Conservation (phyloP, 257 asterid genomes). For the Paulownia fortunei region DNA sequence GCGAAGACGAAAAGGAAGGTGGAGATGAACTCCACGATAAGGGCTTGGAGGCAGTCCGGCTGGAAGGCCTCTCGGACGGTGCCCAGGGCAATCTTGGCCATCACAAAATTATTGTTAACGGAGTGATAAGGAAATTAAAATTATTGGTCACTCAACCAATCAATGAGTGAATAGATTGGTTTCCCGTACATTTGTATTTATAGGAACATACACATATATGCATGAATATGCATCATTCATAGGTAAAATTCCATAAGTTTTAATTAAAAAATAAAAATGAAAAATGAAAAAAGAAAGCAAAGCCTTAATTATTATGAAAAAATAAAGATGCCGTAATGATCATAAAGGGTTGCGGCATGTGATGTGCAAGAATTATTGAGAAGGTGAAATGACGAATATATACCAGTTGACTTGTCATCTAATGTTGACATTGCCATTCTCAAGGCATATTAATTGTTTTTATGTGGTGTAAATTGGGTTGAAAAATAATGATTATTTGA, state of each 20-base stretch:
- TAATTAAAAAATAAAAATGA: neutral
- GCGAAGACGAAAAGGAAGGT: slow-evolving; percentile 85
- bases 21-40: slow-evolving; percentile 75
- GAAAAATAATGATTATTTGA: too few relatives aligned
- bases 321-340: neutral
- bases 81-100: slow-evolving; percentile 86
- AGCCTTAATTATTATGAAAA: neutral
- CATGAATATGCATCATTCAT: slow-evolving; percentile 3
- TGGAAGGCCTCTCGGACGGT: slow-evolving; percentile 63
- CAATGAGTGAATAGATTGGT: neutral
- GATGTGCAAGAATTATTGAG: slow-evolving; percentile 21
- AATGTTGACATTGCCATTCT: slow-evolving; percentile 1
- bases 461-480: too few relatives aligned
- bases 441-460: too few relatives aligned
- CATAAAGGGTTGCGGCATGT: slow-evolving; percentile 6
- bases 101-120: neutral
- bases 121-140: neutral
- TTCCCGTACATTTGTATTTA: slow-evolving; percentile 21
- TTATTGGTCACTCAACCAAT: neutral
- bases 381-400: slow-evolving; percentile 4
- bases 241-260: neutral
- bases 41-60: slow-evolving; percentile 79
- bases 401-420: slow-evolving; percentile 10
- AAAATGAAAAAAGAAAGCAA: neutral
- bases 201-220: slow-evolving; percentile 26